phyloP scores from a whole-genome alignment of 257 asterid genomes.

The Eucommia ulmoides region DNA sequence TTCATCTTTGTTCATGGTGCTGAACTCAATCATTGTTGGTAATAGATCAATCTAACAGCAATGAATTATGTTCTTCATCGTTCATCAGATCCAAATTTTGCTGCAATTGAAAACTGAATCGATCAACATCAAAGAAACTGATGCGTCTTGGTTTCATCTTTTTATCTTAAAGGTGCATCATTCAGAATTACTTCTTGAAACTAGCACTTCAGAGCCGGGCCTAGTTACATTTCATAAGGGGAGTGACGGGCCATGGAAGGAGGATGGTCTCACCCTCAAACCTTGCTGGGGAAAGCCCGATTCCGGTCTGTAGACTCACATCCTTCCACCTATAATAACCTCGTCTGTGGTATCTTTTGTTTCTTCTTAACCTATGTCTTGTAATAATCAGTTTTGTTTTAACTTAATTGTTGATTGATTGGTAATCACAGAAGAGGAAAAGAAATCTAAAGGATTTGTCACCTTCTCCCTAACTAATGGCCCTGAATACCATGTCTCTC shows the following conservation, averaged over 20 bases:
- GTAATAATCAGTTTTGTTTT: neutral
- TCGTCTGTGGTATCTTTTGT: neutral
- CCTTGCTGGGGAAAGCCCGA: constrained; percentile 83
- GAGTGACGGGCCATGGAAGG: constrained; percentile 53
- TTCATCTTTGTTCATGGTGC: no score
- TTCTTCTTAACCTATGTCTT: neutral
- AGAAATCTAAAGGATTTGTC: constrained; percentile 64
- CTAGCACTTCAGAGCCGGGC: constrained; percentile 40
- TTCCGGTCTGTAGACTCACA: constrained; percentile 30
- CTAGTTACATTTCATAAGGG: constrained; percentile 37
- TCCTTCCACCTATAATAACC: neutral
- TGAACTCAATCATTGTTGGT: no score
- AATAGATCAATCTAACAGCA: no score
- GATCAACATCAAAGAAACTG: no score
- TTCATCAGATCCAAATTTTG: no score
- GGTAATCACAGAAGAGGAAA: constrained; percentile 57
- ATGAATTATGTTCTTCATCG: no score
- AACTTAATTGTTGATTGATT: constrained; percentile 2
- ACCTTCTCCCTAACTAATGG: constrained; percentile 93
- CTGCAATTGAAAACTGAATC: no score
- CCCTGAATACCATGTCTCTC: constrained; percentile 98
- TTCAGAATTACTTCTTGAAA: constrained; percentile 9
- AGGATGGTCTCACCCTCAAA: constrained; percentile 50
- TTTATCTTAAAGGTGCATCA: constrained; percentile 32
- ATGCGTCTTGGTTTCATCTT: no score